Evolutionary conservation across 768 basidiomycete genomes (phyloP), one percentile per base, ranked within the genome.

Genomic region (Mycena metata): DNA sequence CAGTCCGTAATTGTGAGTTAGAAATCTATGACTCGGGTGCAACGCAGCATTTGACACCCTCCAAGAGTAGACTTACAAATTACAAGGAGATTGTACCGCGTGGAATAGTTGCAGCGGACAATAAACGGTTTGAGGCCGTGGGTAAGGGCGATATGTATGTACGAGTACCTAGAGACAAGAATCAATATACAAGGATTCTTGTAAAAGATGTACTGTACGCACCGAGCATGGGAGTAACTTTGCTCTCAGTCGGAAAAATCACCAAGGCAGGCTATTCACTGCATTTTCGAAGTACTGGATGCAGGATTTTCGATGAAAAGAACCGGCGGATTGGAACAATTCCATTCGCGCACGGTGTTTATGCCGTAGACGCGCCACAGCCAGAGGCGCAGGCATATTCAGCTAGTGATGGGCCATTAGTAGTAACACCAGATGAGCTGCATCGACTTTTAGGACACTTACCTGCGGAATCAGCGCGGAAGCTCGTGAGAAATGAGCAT

Each of bases 1-100:
- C 13, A 41, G n/a, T 47, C 3, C 43, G 26, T 11, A 12, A 60
- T 33, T 56, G 49, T 13, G 75, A 76, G 23, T 74, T 60, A 13
- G 75, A 79, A 33, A 69, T 81, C 12, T 78, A 79, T 59, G 79
- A 83, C 72, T 81, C 79, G 17, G 82, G 58, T 47, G 30, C 58
- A 7, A 62, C 49, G 9, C 73, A 72, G 33, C 82, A 83, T 52
- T 77, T 83, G 76, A 77, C 79, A 3, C 80, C 78, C 2, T 76
- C 75, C 54, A 64, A 75, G 2, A 39, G 79, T 35, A 58, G 67
- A 17, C 78, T 83, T 64, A 70, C 75, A 58, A 77, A 76, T 51
- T 82, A 74, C 51, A 59, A 60, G 5, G 24, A 16, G 0, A 80
- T 81, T 67, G 26, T 35, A 12, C 16, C 45, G 12, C 58, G n/a